A percentile compares a stretch with the other conserved stretches of the same genome.
phyloP scores from a whole-genome alignment of 2,329 filamentous ascomycete genomes.

The Fusarium sp. region DNA sequence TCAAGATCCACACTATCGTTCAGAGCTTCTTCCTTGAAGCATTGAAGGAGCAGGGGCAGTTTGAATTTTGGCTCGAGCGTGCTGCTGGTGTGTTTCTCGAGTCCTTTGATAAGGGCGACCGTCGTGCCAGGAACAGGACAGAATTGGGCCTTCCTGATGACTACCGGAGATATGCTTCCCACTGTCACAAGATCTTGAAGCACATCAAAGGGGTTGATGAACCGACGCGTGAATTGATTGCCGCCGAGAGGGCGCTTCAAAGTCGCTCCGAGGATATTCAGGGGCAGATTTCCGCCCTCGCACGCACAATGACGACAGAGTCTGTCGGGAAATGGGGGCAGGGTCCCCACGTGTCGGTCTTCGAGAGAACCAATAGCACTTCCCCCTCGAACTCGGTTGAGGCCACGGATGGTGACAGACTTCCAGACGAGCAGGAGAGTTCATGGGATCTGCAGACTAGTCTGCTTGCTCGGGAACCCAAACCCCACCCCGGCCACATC shows the following conservation, averaged over 20 bases:
- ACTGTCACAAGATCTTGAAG: slow-evolving; percentile 37
- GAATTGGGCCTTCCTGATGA: slow-evolving; percentile 38
- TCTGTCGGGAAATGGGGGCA: slow-evolving; percentile 16
- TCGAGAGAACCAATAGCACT: slow-evolving; percentile 38
- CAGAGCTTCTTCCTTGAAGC: slow-evolving; percentile 39
- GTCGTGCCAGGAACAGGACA: slow-evolving; percentile 21
- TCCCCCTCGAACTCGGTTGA: slow-evolving; percentile 31
- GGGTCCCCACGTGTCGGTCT: slow-evolving; percentile 40
- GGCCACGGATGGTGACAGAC: slow-evolving; percentile 16
- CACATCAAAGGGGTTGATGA: slow-evolving; percentile 32
- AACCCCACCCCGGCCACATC: slow-evolving; percentile 24
- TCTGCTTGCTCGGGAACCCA: slow-evolving; percentile 18
- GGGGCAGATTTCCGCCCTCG: slow-evolving; percentile 21
- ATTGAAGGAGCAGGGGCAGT: slow-evolving; percentile 31
- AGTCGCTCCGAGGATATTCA: slow-evolving; percentile 34
- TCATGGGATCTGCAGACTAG: slow-evolving; percentile 20
- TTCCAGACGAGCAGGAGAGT: slow-evolving; percentile 9
- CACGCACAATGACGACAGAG: slow-evolving; percentile 31
- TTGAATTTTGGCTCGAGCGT: slow-evolving; percentile 39
- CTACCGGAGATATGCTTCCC: slow-evolving; percentile 36
- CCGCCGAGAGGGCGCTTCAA: slow-evolving; percentile 19
- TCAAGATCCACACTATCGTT: slow-evolving; percentile 38
- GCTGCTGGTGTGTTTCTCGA: slow-evolving; percentile 36
- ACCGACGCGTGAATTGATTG: slow-evolving; percentile 25
- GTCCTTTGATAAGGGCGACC: slow-evolving; percentile 36